Conservation (phyloP, 768 basidiomycete species). For the Podaxis mareebaensis region DNA sequence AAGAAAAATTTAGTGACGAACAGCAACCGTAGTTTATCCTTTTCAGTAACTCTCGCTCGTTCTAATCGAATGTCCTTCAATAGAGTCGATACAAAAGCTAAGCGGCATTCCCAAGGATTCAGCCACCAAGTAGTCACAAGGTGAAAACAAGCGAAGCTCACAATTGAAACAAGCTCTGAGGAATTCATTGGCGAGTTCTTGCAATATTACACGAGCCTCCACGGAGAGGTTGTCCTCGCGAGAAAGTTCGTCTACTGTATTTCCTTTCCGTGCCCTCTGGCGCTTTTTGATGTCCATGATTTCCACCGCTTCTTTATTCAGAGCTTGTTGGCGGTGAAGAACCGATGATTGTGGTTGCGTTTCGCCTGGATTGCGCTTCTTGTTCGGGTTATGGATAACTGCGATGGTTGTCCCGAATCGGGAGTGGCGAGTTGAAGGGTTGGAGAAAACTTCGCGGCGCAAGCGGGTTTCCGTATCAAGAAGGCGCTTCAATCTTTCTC, state of each 20-base stretch:
- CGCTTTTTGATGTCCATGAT: slow-evolving; percentile 75
- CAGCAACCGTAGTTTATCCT: slow-evolving; percentile 88
- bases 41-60: slow-evolving; percentile 89
- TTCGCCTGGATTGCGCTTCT: slow-evolving; percentile 29
- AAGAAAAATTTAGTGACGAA: slow-evolving; percentile 91
- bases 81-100: slow-evolving; percentile 84
- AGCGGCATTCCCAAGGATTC: slow-evolving; percentile 6
- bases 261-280: slow-evolving; percentile 56
- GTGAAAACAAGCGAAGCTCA: slow-evolving; percentile 40
- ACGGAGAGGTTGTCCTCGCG: slow-evolving; percentile 66
- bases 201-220: slow-evolving; percentile 65
- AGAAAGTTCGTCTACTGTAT: slow-evolving; percentile 65
- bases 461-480: slow-evolving; percentile 74
- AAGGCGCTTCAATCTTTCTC: slow-evolving; percentile 68
- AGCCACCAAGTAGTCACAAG: slow-evolving; percentile 8
- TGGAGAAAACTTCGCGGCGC: slow-evolving; percentile 55
- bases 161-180: slow-evolving; percentile 87
- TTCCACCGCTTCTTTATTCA: slow-evolving; percentile 63
- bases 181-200: slow-evolving; percentile 71
- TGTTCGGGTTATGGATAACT: slow-evolving; percentile 68
- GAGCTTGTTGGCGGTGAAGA: slow-evolving; percentile 83
- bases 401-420: slow-evolving; percentile 95
- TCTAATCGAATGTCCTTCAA: slow-evolving; percentile 94
- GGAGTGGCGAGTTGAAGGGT: slow-evolving; percentile 78
- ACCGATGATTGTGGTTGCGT: slow-evolving; percentile 58